phyloP scores from a whole-genome alignment of 352 stramenopile genomes.

The Pythium oligandrum region DNA sequence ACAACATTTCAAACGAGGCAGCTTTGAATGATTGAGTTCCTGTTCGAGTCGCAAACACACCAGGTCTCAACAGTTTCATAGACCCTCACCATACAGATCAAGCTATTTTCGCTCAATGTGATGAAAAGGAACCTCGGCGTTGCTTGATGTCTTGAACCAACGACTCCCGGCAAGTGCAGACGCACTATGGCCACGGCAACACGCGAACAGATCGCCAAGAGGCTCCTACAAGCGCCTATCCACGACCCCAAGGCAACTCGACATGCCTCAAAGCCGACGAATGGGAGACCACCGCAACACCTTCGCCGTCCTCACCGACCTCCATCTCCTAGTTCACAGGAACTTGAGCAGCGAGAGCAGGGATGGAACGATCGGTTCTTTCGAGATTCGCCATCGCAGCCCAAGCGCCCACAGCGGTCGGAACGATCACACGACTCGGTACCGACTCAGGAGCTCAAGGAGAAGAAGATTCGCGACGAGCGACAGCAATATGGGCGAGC shows the following conservation, averaged over 20 bases:
- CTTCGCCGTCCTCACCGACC: slow-evolving; percentile 24
- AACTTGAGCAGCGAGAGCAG: slow-evolving; percentile 58
- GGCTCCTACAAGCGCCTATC: slow-evolving; percentile 25
- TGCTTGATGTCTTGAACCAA: too few relatives aligned
- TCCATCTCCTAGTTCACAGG: slow-evolving; percentile 36
- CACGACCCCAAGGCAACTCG: slow-evolving; percentile 7
- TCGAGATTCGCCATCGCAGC: slow-evolving; percentile 41
- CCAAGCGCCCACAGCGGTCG: slow-evolving; percentile 33
- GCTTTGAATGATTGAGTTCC: slow-evolving; percentile 2
- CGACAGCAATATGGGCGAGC: slow-evolving; percentile 40
- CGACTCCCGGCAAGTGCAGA: too few relatives aligned
- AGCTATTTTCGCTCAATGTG: too few relatives aligned
- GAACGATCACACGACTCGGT: slow-evolving; percentile 7
- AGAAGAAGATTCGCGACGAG: slow-evolving; percentile 49
- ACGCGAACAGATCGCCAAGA: slow-evolving; percentile 42
- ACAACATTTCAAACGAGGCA: neutral
- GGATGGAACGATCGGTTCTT: slow-evolving; percentile 76
- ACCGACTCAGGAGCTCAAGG: slow-evolving; percentile 20
- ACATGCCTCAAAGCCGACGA: slow-evolving; percentile 12
- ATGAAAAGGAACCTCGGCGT: too few relatives aligned
- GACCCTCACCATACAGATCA: too few relatives aligned
- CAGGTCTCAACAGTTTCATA: too few relatives aligned
- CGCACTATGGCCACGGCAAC: slow-evolving; percentile 31
- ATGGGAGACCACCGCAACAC: slow-evolving; percentile 13
- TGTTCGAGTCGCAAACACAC: too few relatives aligned